Conservation (phyloP, 495 filamentous ascomycete species). For the Hypoxylon trugodes region DNA sequence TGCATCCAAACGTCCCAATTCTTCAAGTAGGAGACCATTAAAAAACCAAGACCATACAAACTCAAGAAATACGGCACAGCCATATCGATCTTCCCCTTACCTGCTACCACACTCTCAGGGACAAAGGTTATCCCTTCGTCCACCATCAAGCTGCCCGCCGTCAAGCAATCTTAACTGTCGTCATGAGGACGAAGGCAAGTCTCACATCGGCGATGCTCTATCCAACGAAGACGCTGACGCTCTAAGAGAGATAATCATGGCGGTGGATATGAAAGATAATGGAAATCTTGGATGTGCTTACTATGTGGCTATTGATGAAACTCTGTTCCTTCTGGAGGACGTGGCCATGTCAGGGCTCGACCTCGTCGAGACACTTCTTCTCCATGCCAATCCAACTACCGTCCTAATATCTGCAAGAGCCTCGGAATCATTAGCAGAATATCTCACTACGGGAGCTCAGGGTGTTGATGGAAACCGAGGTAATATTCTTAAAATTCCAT, state of each 20-base stretch:
- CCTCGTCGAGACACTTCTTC: constrained; percentile 75
- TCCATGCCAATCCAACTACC: constrained; percentile 81
- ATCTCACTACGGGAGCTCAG: constrained; percentile 54
- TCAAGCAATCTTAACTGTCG: constrained; percentile 8
- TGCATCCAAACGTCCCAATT: constrained; percentile 11
- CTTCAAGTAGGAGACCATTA: constrained; percentile 15
- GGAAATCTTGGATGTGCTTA: constrained; percentile 83
- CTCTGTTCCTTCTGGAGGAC: constrained; percentile 82
- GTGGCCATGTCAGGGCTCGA: constrained; percentile 74
- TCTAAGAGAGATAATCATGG: constrained; percentile 82
- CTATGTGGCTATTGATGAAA: constrained; percentile 78
- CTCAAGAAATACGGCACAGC: constrained; percentile 1
- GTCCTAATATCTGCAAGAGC: constrained; percentile 77
- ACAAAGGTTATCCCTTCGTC: constrained; percentile 37
- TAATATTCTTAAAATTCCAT: constrained; percentile 23
- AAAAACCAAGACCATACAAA: constrained; percentile 17
- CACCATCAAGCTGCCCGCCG: constrained; percentile 27
- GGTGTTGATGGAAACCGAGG: constrained; percentile 47
- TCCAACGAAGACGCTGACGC: constrained; percentile 63
- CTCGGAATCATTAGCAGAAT: constrained; percentile 64
- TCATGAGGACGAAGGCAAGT: constrained; percentile 12
- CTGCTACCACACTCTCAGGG: constrained; percentile 36
- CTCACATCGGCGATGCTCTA: constrained; percentile 8
- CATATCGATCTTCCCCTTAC: constrained; percentile 38
- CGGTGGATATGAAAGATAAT: constrained; percentile 76